phyloP scores from a whole-genome alignment of 495 filamentous ascomycete genomes.

The Aspergillus biplanus region DNA sequence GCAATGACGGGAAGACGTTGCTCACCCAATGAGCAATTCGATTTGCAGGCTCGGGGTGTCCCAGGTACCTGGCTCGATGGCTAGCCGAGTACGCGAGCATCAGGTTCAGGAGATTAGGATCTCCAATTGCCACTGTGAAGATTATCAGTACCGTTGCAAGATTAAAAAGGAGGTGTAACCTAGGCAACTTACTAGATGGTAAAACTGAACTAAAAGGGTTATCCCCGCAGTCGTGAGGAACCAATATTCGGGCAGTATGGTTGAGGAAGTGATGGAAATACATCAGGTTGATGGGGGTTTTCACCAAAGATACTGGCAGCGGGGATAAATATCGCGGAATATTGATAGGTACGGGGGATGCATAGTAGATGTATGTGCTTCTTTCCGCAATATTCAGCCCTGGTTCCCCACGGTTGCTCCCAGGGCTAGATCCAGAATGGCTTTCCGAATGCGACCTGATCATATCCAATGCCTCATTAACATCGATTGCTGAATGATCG shows the following conservation, averaged over 20 bases:
- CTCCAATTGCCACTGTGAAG: slow-evolving; percentile 64
- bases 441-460: slow-evolving; percentile 24
- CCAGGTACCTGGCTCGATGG: slow-evolving; percentile 77
- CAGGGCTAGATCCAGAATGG: slow-evolving; percentile 22
- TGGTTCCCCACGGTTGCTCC: slow-evolving; percentile 19
- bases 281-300: slow-evolving; percentile 80
- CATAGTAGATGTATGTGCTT: slow-evolving; percentile 58
- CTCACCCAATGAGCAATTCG: slow-evolving; percentile 80
- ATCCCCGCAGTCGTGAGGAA: slow-evolving; percentile 73
- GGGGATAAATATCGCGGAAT: slow-evolving; percentile 69
- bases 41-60: slow-evolving; percentile 73
- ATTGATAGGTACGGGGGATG: slow-evolving; percentile 65
- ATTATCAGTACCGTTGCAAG: slow-evolving; percentile 1
- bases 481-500: slow-evolving; percentile 60
- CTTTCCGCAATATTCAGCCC: neutral
- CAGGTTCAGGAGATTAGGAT: slow-evolving; percentile 73
- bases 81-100: slow-evolving; percentile 82
- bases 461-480: slow-evolving; percentile 42
- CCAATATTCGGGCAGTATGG: slow-evolving; percentile 74
- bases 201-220: slow-evolving; percentile 77
- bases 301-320: slow-evolving; percentile 65
- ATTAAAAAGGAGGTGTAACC: neutral
- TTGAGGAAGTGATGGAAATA: slow-evolving; percentile 80
- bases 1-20: slow-evolving; percentile 75
- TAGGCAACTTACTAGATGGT: slow-evolving; percentile 60